phyloP scores from a whole-genome alignment of 345 rosid species.

The Hirschfeldia incana region DNA sequence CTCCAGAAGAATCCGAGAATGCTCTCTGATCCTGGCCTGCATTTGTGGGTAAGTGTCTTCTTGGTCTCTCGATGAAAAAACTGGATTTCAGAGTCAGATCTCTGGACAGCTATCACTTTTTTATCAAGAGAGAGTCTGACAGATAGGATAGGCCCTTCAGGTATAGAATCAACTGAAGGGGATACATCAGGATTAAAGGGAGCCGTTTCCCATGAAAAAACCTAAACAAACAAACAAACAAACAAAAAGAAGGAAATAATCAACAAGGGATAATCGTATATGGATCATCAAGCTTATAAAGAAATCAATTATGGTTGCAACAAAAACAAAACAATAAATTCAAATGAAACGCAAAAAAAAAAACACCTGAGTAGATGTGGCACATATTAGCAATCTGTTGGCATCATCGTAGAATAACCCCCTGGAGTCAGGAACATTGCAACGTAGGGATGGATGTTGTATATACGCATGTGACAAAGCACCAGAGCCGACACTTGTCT shows the following conservation, averaged over 20 bases:
- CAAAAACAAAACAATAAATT: not conserved
- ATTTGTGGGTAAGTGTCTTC: slow-evolving; percentile 57
- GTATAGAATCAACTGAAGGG: slow-evolving; percentile 70
- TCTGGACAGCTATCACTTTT: slow-evolving; percentile 77
- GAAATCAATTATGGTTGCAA: not conserved
- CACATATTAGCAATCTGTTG: slow-evolving; percentile 64
- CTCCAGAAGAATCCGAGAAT: slow-evolving; percentile 96
- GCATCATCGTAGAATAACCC: slow-evolving; percentile 93
- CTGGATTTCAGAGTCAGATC: slow-evolving; percentile 70
- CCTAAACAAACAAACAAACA: slow-evolving; percentile 39
- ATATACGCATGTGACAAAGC: slow-evolving; percentile 83
- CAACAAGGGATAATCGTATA: slow-evolving; percentile 11
- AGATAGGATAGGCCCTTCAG: slow-evolving; percentile 77
- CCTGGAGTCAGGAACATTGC: slow-evolving; percentile 67
- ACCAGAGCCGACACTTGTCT: slow-evolving; percentile 58
- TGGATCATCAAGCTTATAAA: slow-evolving; percentile 9
- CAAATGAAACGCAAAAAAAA: slow-evolving; percentile 20
- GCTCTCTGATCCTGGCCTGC: slow-evolving; percentile 77
- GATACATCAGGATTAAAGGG: slow-evolving; percentile 63
- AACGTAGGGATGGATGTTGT: slow-evolving; percentile 66
- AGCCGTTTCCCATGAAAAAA: slow-evolving; percentile 78
- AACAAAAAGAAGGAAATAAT: slow-evolving; percentile 12
- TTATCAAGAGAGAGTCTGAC: slow-evolving; percentile 81
- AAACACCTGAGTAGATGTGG: slow-evolving; percentile 66
- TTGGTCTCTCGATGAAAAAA: slow-evolving; percentile 75